Percentiles rank a stretch among this genome's conserved stretches.
Evolutionary conservation across 441 rosid species (phyloP).

Genomic region (Mallotus japonicus): DNA sequence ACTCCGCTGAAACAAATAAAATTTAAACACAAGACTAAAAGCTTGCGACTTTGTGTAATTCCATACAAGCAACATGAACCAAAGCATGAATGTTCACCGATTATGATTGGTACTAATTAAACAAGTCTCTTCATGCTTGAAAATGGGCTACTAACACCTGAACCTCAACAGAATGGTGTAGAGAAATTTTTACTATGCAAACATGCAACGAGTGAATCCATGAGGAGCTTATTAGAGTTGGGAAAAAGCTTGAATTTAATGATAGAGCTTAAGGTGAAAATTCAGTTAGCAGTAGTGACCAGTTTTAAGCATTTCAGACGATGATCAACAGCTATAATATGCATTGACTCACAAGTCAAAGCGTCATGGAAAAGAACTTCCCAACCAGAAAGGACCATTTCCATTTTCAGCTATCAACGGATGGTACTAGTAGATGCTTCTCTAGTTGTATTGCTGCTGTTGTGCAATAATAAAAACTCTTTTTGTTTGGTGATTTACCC

Average conservation of each 20-base stretch:
- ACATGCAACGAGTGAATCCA: neutral
- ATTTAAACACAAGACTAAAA: neutral
- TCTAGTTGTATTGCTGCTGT: neutral
- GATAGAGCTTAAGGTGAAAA: neutral
- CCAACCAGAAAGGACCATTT: constrained; percentile 4
- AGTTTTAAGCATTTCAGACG: constrained; percentile 5
- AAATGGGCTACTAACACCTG: neutral
- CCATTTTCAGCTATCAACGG: neutral
- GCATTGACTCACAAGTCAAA: neutral
- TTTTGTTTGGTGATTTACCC: too few relatives aligned
- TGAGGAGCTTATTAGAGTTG: neutral
- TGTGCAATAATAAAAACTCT: too few relatives aligned
- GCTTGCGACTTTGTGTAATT: neutral
- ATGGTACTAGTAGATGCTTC: neutral
- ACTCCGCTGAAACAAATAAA: neutral
- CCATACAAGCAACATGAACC: neutral
- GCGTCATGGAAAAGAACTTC: neutral
- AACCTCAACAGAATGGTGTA: neutral
- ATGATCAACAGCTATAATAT: constrained; percentile 2
- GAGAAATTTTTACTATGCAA: neutral
- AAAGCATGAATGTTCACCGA: neutral
- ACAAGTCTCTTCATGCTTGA: neutral
- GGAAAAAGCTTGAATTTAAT: constrained; percentile 7
- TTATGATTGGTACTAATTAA: neutral
- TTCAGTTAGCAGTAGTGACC: constrained; percentile 7